Evolutionary conservation across 441 rosid species (phyloP).

Genomic region (Brassica hybrid): DNA sequence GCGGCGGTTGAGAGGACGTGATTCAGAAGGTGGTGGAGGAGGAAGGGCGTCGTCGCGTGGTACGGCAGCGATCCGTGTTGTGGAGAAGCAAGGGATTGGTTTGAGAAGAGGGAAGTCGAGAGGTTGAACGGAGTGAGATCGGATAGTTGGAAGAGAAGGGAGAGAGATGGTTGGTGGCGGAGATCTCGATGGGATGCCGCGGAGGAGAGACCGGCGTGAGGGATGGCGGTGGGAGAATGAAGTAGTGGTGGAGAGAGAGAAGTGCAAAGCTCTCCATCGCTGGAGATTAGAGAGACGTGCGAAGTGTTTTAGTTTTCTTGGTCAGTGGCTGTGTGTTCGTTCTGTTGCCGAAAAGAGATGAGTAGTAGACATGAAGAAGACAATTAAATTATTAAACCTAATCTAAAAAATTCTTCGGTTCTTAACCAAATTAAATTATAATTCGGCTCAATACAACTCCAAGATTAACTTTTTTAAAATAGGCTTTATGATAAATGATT

Average conservation of each 20-base stretch:
- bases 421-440: no score
- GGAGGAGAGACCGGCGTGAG: constrained; percentile 47
- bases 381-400: neutral
- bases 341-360: no score
- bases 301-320: neutral
- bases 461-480: no score
- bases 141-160: constrained; percentile 14
- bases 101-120: constrained; percentile 33
- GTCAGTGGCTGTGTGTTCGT: constrained; percentile 5
- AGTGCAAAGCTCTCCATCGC: constrained; percentile 77
- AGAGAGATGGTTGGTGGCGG: constrained; percentile 42
- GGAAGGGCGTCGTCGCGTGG: constrained; percentile 27
- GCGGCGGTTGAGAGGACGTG: no score
- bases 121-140: constrained; percentile 46
- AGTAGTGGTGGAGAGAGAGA: constrained; percentile 55
- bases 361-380: neutral
- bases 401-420: neutral
- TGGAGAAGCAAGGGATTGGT: constrained; percentile 41
- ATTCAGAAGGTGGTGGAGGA: constrained; percentile 8
- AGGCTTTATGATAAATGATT: no score
- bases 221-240: constrained; percentile 23
- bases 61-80: constrained; percentile 40
- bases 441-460: no score
- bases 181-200: constrained; percentile 47
- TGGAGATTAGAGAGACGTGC: constrained; percentile 27